Conservation (phyloP, 2,329 filamentous ascomycete species). For the Ascochyta pisi region DNA sequence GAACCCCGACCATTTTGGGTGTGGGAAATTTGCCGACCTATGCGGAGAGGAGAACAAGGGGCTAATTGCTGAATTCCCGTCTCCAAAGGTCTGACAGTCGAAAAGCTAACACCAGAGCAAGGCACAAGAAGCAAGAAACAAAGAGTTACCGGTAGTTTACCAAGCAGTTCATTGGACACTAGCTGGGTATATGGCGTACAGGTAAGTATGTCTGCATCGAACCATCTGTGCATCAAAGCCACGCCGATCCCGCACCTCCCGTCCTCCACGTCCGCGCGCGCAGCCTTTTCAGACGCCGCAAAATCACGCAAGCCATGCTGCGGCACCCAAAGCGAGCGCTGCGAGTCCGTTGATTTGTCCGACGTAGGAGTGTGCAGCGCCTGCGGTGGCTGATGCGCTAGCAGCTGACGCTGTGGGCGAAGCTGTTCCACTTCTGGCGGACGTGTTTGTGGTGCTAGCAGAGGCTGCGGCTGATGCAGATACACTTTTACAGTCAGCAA, state of each 20-base stretch:
- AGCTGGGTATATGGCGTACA: not conserved
- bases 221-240: not conserved
- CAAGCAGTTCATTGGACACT: not conserved
- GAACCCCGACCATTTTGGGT: not conserved
- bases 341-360: slow-evolving; percentile 3
- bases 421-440: not conserved
- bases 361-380: not conserved
- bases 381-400: not conserved
- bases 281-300: not conserved
- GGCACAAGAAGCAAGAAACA: not conserved
- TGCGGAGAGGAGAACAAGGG: not conserved
- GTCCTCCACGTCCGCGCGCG: no score
- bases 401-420: slow-evolving; percentile 4
- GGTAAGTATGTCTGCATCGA: not conserved
- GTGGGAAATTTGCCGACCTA: not conserved
- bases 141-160: not conserved
- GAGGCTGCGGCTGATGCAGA: slow-evolving; percentile 3
- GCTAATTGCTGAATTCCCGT: not conserved
- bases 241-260: not conserved
- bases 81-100: not conserved
- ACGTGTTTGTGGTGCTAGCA: not conserved
- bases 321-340: slow-evolving; percentile 11
- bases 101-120: not conserved
- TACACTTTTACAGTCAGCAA: not conserved
- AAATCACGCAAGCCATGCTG: slow-evolving; percentile 17